Base-by-base conservation (phyloP, 2,329 filamentous ascomycete genomes). In the Zymoseptoria tritici region DNA sequence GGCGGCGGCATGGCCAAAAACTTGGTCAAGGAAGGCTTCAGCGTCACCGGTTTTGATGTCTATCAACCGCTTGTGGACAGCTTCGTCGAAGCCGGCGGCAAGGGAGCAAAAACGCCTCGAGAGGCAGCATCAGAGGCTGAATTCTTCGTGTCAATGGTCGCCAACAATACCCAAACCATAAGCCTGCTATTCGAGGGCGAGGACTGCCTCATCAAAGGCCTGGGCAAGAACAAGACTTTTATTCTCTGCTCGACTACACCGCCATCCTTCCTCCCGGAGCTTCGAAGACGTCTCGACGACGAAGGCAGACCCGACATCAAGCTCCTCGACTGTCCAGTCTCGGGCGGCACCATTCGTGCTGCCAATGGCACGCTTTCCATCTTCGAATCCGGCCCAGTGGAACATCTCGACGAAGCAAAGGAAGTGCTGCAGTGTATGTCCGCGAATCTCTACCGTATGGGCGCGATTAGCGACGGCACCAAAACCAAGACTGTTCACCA, bases 1-100 rank as follows among this genome's bases (percentile, higher is more conserved):
- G 88, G 88, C 70, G 88, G 90, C 72, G 88, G 88, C 71, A 91
- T 91, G 88, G 88, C 88, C 64, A 88, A 83, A 61, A 82, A 90
- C 70, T 82, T 91, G 52, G 78, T 90, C 67, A 84, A 85, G 65
- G 76, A 82, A 64, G 86, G 86, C 60, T 89, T 87, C 73, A 62
- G 76, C 24, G 87, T 91, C 22, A 86, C 83, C 21, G 88, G 88
- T 58, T 91, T 85, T 71, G 88, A 91, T 69, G 82, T 90, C 49
- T 90, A 83, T 76, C 77, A 77, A 2, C 85, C 86, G 5, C 85
- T 86, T 0, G 80, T 90, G 36, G 82, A 87, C 58, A 82, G 81
- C 21, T 90, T 90, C 76, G 75, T 80, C 50, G 74, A 79, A 3
- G 85, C 84, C 0, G 87, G 87, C 53, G 87, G 87, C 19, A 77